These are phyloP conservation scores for Russula brevipes DNA, from an alignment of 768 basidiomycete species.

Conservation along the genomic window DNA sequence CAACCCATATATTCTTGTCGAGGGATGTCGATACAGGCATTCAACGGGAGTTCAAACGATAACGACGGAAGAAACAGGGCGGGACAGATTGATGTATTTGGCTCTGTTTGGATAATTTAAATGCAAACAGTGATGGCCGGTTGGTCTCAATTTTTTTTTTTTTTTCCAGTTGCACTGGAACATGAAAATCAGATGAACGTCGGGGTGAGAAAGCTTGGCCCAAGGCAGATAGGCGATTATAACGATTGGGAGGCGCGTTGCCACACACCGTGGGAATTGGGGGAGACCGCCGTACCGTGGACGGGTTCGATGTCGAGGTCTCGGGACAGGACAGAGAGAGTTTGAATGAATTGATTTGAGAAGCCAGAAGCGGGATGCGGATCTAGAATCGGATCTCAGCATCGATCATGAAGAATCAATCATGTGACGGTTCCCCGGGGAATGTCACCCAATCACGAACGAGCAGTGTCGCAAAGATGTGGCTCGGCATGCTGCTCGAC, in stretches of 20 bases:
- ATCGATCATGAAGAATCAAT: constrained; percentile 25
- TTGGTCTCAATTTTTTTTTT: constrained; percentile 5
- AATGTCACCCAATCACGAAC: constrained; percentile 18
- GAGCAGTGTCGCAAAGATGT: neutral
- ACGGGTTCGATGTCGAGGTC: neutral
- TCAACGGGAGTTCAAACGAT: neutral
- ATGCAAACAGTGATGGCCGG: neutral
- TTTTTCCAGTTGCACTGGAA: neutral
- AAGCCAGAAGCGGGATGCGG: constrained; percentile 12
- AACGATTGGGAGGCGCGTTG: too few species aligned
- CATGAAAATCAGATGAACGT: neutral
- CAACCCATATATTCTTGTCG: constrained; percentile 83
- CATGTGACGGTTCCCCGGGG: constrained; percentile 25
- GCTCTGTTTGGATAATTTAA: neutral
- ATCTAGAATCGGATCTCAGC: constrained; percentile 20
- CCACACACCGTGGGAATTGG: neutral
- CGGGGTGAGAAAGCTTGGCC: neutral
- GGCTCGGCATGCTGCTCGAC: neutral
- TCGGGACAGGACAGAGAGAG: neutral
- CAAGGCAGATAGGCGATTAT: too few species aligned
- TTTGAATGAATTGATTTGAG: constrained; percentile 5
- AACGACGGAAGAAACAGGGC: neutral
- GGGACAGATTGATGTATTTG: neutral
- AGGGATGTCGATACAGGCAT: constrained; percentile 33
- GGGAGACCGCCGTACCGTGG: constrained; percentile 1